Percentiles rank a stretch among this genome's conserved stretches.
phyloP scores from a whole-genome alignment of 495 filamentous ascomycete genomes.

The Oidiodendron maius region DNA sequence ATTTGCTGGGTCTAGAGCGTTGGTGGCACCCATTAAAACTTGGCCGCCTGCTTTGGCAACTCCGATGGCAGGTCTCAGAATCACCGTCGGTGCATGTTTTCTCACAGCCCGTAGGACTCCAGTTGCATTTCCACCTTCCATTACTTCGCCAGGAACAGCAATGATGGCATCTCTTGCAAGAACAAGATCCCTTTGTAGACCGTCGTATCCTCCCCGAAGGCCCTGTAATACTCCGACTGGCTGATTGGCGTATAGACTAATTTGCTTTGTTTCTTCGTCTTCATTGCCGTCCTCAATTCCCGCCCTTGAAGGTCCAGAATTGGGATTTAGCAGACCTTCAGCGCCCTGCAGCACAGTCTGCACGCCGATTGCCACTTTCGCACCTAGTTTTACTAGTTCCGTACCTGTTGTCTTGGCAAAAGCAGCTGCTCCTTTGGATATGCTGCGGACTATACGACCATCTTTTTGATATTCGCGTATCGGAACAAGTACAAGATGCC shows the following conservation, averaged over 20 bases:
- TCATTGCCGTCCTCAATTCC: conserved; percentile 48
- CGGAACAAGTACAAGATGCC: conserved; percentile 80
- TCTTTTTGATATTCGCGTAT: conserved; percentile 92
- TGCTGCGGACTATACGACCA: conserved; percentile 82
- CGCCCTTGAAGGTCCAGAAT: conserved; percentile 16
- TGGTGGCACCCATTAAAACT: conserved; percentile 88
- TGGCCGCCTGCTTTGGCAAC: conserved; percentile 85
- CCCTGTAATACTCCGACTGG: conserved; percentile 83
- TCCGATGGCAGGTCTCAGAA: conserved; percentile 78
- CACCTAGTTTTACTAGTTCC: conserved; percentile 86
- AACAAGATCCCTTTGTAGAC: conserved; percentile 80
- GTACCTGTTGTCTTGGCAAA: conserved; percentile 91
- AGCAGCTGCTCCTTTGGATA: conserved; percentile 80
- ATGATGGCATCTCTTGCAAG: conserved; percentile 84
- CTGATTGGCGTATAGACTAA: conserved; percentile 89
- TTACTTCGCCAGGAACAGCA: conserved; percentile 85
- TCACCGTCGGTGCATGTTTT: conserved; percentile 79
- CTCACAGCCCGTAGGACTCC: conserved; percentile 77
- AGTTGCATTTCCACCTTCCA: conserved; percentile 77
- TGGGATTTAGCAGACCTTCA: conserved; percentile 59
- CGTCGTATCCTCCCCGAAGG: conserved; percentile 70
- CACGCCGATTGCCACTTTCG: conserved; percentile 91
- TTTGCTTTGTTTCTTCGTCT: conserved; percentile 63
- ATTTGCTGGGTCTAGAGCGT: conserved; percentile 81
- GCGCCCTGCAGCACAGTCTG: conserved; percentile 85